Conservation (phyloP, 805 yeast genomes). For the Nakazawaea wyomingensis region DNA sequence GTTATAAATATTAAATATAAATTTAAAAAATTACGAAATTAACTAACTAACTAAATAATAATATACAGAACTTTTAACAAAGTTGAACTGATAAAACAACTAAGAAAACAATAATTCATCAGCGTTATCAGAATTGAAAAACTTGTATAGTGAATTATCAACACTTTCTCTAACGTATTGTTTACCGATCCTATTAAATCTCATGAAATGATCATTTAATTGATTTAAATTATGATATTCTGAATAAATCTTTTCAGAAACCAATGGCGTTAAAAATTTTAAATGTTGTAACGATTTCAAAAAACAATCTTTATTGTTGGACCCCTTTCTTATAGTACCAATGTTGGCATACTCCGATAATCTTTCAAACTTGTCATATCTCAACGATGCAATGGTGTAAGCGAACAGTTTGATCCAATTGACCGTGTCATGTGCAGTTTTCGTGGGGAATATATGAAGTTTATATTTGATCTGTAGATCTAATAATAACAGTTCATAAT, state of each 20-base stretch:
- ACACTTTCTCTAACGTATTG: conserved; percentile 37
- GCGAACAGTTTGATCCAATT: conserved; percentile 55
- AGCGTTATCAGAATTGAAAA: conserved; percentile 49
- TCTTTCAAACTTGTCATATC: conserved; percentile 53
- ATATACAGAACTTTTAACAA: conserved; percentile 28
- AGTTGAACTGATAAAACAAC: conserved; percentile 27
- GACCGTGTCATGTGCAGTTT: conserved; percentile 39
- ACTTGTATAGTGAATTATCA: conserved; percentile 40
- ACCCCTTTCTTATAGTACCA: conserved; percentile 51
- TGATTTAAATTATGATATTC: conserved; percentile 34
- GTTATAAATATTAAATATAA: too few species aligned
- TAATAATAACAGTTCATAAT: conserved; percentile 34
- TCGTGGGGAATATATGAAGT: conserved; percentile 46
- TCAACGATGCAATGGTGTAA: conserved; percentile 45
- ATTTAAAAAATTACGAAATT: conserved; percentile 8
- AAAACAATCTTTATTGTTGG: conserved; percentile 39
- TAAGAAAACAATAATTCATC: conserved; percentile 27
- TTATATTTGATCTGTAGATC: conserved; percentile 42
- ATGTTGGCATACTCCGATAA: conserved; percentile 51
- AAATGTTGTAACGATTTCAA: conserved; percentile 50
- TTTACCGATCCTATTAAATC: conserved; percentile 10
- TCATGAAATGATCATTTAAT: conserved; percentile 3
- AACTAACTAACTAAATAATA: not conserved
- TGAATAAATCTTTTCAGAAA: conserved; percentile 39
- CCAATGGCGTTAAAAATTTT: conserved; percentile 49